A percentile compares a stretch with the other conserved stretches of the same genome.
Evolutionary conservation across 2,329 filamentous ascomycete species (phyloP).

Genomic region (Furcasterigmium sp.): DNA sequence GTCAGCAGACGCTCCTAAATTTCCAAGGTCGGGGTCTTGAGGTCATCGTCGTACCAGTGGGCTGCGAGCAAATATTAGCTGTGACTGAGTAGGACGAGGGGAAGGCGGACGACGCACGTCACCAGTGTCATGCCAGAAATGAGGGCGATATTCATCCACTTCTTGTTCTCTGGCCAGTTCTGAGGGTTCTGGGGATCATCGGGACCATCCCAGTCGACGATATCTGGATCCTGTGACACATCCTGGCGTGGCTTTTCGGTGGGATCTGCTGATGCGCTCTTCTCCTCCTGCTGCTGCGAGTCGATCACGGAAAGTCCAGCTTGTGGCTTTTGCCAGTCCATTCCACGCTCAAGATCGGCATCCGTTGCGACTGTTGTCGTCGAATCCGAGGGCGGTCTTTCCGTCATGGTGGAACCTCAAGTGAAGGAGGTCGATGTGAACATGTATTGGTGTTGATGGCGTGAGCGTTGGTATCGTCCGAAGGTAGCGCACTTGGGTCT

Average conservation of each 20-base stretch:
- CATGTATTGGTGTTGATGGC: no score
- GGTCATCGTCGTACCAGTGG: slow-evolving; percentile 8
- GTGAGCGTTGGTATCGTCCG: no score
- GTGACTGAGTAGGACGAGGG: neutral
- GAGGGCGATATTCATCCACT: slow-evolving; percentile 24
- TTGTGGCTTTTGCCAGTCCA: neutral
- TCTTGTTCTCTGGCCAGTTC: slow-evolving; percentile 57
- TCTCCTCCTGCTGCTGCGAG: neutral
- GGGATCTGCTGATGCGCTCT: neutral
- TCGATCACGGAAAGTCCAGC: neutral
- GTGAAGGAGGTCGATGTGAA: no score
- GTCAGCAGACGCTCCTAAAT: neutral
- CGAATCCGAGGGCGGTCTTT: neutral
- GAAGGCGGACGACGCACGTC: slow-evolving; percentile 7
- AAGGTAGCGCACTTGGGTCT: no score
- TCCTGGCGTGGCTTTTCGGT: neutral
- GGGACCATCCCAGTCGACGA: slow-evolving; percentile 54
- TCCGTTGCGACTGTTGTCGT: neutral
- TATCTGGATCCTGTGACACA: slow-evolving; percentile 3
- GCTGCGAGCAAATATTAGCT: slow-evolving; percentile 9
- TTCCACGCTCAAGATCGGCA: neutral
- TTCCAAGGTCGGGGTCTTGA: accelerated
- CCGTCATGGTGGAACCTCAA: neutral
- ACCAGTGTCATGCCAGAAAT: slow-evolving; percentile 18
- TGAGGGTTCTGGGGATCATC: slow-evolving; percentile 60